Evolutionary conservation across 495 filamentous ascomycete genomes (phyloP).

Genomic region (Penicillium odoratum): DNA sequence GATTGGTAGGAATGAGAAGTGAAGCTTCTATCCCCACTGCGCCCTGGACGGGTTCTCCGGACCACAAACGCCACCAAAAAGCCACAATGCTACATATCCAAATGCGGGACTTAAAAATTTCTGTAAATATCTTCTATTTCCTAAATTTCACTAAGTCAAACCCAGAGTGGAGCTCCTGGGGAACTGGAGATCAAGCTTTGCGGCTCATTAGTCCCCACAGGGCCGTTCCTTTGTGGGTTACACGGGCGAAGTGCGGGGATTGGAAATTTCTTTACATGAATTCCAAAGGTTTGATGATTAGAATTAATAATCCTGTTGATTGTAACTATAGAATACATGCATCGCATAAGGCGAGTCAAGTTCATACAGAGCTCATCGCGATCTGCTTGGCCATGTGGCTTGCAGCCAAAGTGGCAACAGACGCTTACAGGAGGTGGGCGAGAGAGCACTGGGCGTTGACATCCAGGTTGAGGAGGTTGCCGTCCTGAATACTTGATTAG

Average conservation of each 20-base stretch:
- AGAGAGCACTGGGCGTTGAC: slow-evolving; percentile 11
- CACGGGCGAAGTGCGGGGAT: too few relatives aligned
- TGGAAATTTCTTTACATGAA: too few relatives aligned
- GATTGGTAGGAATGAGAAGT: not conserved
- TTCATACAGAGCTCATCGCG: not conserved
- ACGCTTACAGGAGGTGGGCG: slow-evolving; percentile 13
- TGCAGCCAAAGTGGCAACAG: not conserved
- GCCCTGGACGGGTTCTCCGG: too few relatives aligned
- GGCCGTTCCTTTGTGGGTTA: too few relatives aligned
- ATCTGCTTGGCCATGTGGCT: not conserved
- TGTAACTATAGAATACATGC: not conserved
- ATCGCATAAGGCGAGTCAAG: not conserved
- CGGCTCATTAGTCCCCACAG: too few relatives aligned
- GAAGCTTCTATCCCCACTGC: not conserved
- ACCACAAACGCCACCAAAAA: not conserved
- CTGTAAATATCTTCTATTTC: too few relatives aligned
- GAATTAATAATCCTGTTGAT: not conserved
- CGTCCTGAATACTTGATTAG: slow-evolving; percentile 3
- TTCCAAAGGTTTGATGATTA: not conserved
- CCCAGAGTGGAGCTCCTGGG: too few relatives aligned
- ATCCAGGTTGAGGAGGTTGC: slow-evolving; percentile 12
- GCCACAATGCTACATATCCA: not conserved
- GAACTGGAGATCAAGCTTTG: too few relatives aligned
- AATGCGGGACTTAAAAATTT: too few relatives aligned
- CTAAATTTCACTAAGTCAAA: too few relatives aligned